These are phyloP conservation scores for Penstemon davidsonii DNA, from an alignment of 257 asterid genomes.

Conservation along the genomic window DNA sequence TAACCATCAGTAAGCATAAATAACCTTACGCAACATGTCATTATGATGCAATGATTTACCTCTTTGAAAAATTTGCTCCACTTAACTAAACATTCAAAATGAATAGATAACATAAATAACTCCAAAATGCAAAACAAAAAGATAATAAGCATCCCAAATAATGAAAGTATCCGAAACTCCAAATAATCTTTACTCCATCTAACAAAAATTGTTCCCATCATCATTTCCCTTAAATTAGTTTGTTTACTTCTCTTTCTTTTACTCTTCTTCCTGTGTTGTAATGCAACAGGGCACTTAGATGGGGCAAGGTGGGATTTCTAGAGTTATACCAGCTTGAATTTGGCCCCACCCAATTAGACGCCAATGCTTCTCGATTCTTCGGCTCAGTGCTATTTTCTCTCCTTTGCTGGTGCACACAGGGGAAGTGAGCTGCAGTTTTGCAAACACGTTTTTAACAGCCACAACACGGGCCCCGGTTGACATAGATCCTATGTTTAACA, in stretches of 20 bases:
- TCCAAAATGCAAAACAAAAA: slow-evolving; percentile 18
- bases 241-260: slow-evolving; percentile 7
- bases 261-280: slow-evolving; percentile 17
- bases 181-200: slow-evolving; percentile 47
- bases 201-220: slow-evolving; percentile 66
- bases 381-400: slow-evolving; percentile 83
- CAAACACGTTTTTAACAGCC: slow-evolving; percentile 87
- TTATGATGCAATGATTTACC: too few species aligned
- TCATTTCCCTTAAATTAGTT: slow-evolving; percentile 40
- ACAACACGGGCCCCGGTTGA: slow-evolving; percentile 93
- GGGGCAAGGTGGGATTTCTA: slow-evolving; percentile 86
- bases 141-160: slow-evolving; percentile 17
- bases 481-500: slow-evolving; percentile 98
- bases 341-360: slow-evolving; percentile 99
- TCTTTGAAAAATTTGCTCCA: too few species aligned
- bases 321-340: slow-evolving; percentile 87
- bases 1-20: too few species aligned
- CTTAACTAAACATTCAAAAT: slow-evolving; percentile 22
- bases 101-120: slow-evolving; percentile 26
- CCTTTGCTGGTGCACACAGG: slow-evolving; percentile 97
- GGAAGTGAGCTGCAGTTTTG: slow-evolving; percentile 84
- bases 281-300: slow-evolving; percentile 39
- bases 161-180: slow-evolving; percentile 32
- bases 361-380: slow-evolving; percentile 98
- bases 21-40: too few species aligned